Evolutionary conservation across 1,284 basidiomycete species (phyloP).

Genomic region (Cystobasidium slooffiae): DNA sequence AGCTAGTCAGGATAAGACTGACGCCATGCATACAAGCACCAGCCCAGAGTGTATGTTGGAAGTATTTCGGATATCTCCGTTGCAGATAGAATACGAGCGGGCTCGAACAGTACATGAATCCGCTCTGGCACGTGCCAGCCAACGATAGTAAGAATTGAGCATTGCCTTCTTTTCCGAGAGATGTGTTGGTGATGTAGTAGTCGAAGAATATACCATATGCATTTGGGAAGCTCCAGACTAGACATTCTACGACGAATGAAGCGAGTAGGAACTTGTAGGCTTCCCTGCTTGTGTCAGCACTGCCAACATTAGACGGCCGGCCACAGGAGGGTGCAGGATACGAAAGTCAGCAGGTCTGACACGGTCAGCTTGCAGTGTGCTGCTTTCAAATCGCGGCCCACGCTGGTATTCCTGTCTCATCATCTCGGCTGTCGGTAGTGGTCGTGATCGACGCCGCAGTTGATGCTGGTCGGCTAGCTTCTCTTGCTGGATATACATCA

Average conservation of each 20-base stretch:
- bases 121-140: slow-evolving; percentile 34
- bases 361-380: not conserved
- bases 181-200: slow-evolving; percentile 24
- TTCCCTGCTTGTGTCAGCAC: slow-evolving; percentile 31
- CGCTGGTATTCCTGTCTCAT: not conserved
- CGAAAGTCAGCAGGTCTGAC: not conserved
- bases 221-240: slow-evolving; percentile 40
- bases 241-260: slow-evolving; percentile 30
- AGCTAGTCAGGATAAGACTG: slow-evolving; percentile 28
- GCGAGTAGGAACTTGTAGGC: slow-evolving; percentile 31
- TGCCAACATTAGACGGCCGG: not conserved
- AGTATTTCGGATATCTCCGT: slow-evolving; percentile 16
- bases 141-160: slow-evolving; percentile 36
- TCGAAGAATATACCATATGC: slow-evolving; percentile 39
- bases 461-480: not conserved
- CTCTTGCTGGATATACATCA: not conserved
- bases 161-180: slow-evolving; percentile 15
- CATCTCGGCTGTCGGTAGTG: not conserved
- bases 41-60: slow-evolving; percentile 12
- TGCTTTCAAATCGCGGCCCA: not conserved
- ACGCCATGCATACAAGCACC: slow-evolving; percentile 6
- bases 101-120: slow-evolving; percentile 37
- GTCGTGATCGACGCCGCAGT: slow-evolving; percentile 4
- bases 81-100: slow-evolving; percentile 22
- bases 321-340: not conserved